phyloP scores from a whole-genome alignment of 1,284 basidiomycete species.

The Trichosporon inkin region DNA sequence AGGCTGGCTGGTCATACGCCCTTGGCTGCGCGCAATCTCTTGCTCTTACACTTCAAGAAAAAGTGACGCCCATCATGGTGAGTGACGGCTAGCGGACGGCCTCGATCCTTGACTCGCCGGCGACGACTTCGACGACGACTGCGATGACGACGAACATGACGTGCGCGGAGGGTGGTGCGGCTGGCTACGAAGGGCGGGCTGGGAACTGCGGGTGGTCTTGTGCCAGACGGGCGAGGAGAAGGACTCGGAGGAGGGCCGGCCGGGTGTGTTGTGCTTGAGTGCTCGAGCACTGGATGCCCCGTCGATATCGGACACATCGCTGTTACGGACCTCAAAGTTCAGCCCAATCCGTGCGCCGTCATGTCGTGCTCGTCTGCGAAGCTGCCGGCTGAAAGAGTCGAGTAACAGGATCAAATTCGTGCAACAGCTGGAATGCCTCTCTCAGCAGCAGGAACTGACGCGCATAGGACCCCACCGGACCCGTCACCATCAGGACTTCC shows the following conservation, averaged over 20 bases:
- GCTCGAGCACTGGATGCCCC: too few species aligned
- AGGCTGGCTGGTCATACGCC: too few species aligned
- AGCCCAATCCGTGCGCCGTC: too few species aligned
- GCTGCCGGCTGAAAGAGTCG: too few species aligned
- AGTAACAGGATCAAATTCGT: not conserved
- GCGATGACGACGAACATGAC: not conserved
- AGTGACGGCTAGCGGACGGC: constrained; percentile 19
- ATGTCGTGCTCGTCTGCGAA: too few species aligned
- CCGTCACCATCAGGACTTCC: constrained; percentile 94
- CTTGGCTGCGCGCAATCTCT: not conserved
- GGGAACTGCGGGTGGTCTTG: not conserved
- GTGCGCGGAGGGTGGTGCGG: not conserved
- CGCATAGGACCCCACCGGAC: constrained; percentile 67
- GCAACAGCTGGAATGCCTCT: not conserved
- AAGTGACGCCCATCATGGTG: constrained; percentile 41
- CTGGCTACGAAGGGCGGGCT: not conserved
- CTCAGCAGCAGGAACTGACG: not conserved
- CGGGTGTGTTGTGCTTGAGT: not conserved
- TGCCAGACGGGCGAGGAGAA: constrained; percentile 2
- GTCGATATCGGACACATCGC: too few species aligned
- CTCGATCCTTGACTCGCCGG: not conserved
- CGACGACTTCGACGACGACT: constrained; percentile 10
- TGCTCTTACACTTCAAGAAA: constrained; percentile 27
- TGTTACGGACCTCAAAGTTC: too few species aligned
- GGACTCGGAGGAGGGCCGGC: not conserved